Conservation (phyloP, 139 green algal genomes). For the Micromonas pusilla region DNA sequence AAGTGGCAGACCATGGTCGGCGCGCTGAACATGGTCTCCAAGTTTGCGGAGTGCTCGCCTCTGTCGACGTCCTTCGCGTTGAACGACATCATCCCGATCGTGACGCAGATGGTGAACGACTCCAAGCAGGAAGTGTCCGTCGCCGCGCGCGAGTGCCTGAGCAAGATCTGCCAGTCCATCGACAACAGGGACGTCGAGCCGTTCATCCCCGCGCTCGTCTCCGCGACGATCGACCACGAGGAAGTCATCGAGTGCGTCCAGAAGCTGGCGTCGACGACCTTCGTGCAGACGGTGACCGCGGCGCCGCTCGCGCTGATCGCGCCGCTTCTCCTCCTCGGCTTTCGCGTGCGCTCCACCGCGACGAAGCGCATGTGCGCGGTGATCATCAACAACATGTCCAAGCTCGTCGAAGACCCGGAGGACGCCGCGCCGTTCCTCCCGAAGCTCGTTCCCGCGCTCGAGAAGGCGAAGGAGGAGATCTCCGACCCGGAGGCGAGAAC, state of each 20-base stretch:
- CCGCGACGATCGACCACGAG: constrained; percentile 24
- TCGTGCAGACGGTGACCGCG: constrained; percentile 40
- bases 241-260: constrained; percentile 40
- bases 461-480: constrained; percentile 34
- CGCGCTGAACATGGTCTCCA: constrained; percentile 33
- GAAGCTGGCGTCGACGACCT: constrained; percentile 41
- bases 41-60: background rate
- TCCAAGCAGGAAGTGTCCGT: constrained; percentile 26
- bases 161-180: constrained; percentile 25
- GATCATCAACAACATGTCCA: constrained; percentile 46
- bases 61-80: background rate
- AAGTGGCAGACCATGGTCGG: constrained; percentile 72
- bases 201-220: constrained; percentile 35
- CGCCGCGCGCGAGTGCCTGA: constrained; percentile 11
- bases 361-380: constrained; percentile 43
- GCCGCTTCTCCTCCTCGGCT: constrained; percentile 40
- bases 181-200: constrained; percentile 43
- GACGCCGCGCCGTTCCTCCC: constrained; percentile 42
- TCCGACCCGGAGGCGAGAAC: constrained; percentile 43
- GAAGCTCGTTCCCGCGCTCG: constrained; percentile 34
- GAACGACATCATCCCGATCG: constrained; percentile 7
- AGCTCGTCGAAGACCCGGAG: constrained; percentile 40
- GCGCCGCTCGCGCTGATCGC: constrained; percentile 39
- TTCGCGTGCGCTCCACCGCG: constrained; percentile 31
- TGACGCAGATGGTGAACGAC: constrained; percentile 26